These are phyloP conservation scores for Fusarium tjaetaba DNA, from an alignment of 2,329 filamentous ascomycete genomes.

Conservation along the genomic window DNA sequence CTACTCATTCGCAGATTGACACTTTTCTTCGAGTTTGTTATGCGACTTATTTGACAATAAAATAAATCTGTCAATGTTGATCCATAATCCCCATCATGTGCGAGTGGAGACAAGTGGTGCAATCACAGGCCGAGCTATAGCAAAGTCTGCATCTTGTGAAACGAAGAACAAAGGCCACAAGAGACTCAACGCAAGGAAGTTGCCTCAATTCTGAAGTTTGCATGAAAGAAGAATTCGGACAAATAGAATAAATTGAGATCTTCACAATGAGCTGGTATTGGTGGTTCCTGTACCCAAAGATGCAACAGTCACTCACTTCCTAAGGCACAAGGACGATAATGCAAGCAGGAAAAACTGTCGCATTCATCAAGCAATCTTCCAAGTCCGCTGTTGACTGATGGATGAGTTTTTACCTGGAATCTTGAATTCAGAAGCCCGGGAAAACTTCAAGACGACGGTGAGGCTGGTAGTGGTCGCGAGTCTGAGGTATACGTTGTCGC, in stretches of 20 bases:
- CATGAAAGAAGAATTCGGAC: fast-evolving
- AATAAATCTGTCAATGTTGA: background rate
- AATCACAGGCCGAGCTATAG: background rate
- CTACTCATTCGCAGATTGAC: fast-evolving
- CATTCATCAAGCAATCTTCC: background rate
- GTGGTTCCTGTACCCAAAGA: background rate
- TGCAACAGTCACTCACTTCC: background rate
- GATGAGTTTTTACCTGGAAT: too few species aligned
- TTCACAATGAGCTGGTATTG: background rate
- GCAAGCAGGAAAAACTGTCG: background rate
- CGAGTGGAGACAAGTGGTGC: constrained; percentile 9
- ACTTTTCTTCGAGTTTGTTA: background rate
- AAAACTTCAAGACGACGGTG: fast-evolving
- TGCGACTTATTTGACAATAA: background rate
- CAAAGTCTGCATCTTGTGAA: background rate
- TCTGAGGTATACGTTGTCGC: background rate
- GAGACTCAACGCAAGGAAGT: too few species aligned
- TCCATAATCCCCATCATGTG: background rate
- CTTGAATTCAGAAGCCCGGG: background rate
- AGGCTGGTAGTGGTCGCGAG: background rate
- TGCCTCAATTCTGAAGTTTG: fast-evolving
- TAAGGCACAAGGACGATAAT: background rate
- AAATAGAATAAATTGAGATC: background rate
- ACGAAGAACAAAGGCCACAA: background rate
- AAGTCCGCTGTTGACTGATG: fast-evolving